phyloP scores from a whole-genome alignment of 2,329 filamentous ascomycete species.

The Aspergillus aculeatinus region DNA sequence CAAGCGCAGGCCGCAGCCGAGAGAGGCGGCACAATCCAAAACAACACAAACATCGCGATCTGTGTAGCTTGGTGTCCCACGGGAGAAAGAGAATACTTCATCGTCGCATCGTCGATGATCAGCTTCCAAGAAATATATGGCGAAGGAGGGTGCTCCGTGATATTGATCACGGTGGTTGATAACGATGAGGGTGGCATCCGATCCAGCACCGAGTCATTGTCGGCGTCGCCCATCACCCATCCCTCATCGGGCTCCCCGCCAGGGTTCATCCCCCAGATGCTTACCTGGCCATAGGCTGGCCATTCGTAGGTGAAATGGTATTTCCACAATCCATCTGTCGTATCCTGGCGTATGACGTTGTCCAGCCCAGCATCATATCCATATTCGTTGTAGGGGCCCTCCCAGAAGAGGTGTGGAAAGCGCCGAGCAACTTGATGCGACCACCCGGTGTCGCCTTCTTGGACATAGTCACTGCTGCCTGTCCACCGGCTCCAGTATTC shows the following conservation, averaged over 20 bases:
- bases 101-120: slow-evolving; percentile 53
- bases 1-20: slow-evolving; percentile 52
- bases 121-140: slow-evolving; percentile 58
- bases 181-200: slow-evolving; percentile 60
- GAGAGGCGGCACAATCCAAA: slow-evolving; percentile 53
- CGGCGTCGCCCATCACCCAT: slow-evolving; percentile 59
- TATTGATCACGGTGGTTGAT: slow-evolving; percentile 57
- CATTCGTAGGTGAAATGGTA: slow-evolving; percentile 64
- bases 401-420: slow-evolving; percentile 61
- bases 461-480: slow-evolving; percentile 59
- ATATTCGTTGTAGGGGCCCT: slow-evolving; percentile 62
- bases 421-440: slow-evolving; percentile 44
- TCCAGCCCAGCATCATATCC: slow-evolving; percentile 61
- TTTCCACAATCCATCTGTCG: slow-evolving; percentile 53
- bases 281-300: slow-evolving; percentile 61
- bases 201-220: slow-evolving; percentile 60
- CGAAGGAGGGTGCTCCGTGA: slow-evolving; percentile 53
- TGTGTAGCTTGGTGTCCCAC: slow-evolving; percentile 55
- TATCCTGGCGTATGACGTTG: slow-evolving; percentile 51
- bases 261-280: slow-evolving; percentile 65
- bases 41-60: slow-evolving; percentile 53
- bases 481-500: slow-evolving; percentile 61
- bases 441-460: slow-evolving; percentile 55
- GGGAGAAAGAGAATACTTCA: slow-evolving; percentile 53
- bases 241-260: slow-evolving; percentile 61